Conservation (phyloP, 2,329 filamentous ascomycete genomes). For the Neurospora sp. region DNA sequence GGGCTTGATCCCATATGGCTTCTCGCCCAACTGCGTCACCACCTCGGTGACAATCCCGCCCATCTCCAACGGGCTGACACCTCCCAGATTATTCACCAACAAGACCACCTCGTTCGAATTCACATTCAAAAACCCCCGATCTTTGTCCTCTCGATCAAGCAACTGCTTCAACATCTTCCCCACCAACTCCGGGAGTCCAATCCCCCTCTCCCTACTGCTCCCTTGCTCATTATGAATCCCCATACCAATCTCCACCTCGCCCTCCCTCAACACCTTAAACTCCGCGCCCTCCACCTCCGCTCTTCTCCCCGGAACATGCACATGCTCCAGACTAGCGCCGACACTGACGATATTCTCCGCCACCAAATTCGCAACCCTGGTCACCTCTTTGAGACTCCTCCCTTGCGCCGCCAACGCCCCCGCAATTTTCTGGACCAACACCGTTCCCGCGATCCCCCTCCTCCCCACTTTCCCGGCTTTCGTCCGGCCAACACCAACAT, state of each 20-base stretch:
- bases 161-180: conserved; percentile 60
- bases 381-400: conserved; percentile 57
- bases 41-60: conserved; percentile 63
- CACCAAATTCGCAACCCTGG: conserved; percentile 58
- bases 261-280: conserved; percentile 45
- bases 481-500: conserved; percentile 75
- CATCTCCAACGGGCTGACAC: conserved; percentile 61
- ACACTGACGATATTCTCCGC: conserved; percentile 75
- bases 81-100: conserved; percentile 66
- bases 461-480: conserved; percentile 87
- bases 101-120: conserved; percentile 55
- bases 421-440: conserved; percentile 82
- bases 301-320: conserved; percentile 80
- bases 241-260: conserved; percentile 60
- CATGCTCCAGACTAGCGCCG: conserved; percentile 76
- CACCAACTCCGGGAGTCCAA: conserved; percentile 45
- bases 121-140: conserved; percentile 54
- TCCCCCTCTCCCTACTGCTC: conserved; percentile 38
- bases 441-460: conserved; percentile 82
- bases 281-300: conserved; percentile 32
- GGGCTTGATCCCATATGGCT: conserved; percentile 48
- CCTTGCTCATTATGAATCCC: conserved; percentile 66
- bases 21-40: conserved; percentile 45
- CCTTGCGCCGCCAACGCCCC: conserved; percentile 73
- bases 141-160: conserved; percentile 49